Evolutionary conservation across 2,329 filamentous ascomycete species (phyloP), one percentile per base, ranked within the genome.

Genomic region (Diaporthe citrichinensis): DNA sequence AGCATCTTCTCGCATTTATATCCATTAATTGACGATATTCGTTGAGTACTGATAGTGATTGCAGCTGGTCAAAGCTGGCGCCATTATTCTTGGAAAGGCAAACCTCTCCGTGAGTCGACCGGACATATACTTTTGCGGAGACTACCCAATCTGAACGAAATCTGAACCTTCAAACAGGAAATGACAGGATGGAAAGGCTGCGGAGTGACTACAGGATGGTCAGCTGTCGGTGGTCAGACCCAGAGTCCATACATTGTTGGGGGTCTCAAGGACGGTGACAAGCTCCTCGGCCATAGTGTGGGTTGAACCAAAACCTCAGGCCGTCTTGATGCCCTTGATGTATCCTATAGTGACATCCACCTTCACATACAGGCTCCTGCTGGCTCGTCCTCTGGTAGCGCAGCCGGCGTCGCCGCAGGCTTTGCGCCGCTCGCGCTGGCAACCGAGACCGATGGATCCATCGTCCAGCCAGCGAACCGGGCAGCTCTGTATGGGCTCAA

Each of bases 71-170:
- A 8, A 59, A 59, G 57, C 57, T 10, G 57, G 57, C 4, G 31
- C 34, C 8, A 59, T 59, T 15, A 39, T 59, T 39, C 23, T 59
- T 39, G 57, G 57, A 4, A 59, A 59, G 57, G 57, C 57, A 59
- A 59, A 39, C 20, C 57, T 59, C 2, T 59, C 57, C 1, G 57
- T 59, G 2, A 39, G 31, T 39, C 9, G n/a, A 39, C 2, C 57
- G 8, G 15, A 9, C 8, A 39, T 6, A 4, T 8, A 7, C 5
- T 14, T 1, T 3, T 23, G 4, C 10, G 9, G 0, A 53, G 1
- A 25, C 17, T 51, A 34, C 12, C 3, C 1, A 58, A 0, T 0
- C 7, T 2, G 20, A 39, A 39, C 8, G 7, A 1, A 7, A 39
- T 59, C 57, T 59, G 23, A 59, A 4, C 0, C 17, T 57, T 9